These are phyloP conservation scores for Solanum lycopersicoides DNA, from an alignment of 257 asterid species.

Conservation along the genomic window DNA sequence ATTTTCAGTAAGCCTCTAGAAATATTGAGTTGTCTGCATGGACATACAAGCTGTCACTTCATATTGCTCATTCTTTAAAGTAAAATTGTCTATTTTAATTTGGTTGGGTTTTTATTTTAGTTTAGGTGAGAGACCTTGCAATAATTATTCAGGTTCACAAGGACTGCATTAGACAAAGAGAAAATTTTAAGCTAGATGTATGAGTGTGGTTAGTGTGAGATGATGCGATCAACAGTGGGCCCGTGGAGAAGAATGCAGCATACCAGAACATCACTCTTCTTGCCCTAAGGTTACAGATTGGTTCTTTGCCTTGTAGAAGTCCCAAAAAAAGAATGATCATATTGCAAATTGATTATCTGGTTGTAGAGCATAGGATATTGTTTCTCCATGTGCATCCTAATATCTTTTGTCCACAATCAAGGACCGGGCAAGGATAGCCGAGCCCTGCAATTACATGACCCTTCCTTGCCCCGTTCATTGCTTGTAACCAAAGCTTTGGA, in stretches of 20 bases:
- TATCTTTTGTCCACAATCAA: not conserved
- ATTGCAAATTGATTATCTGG: not conserved
- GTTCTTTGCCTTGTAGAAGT: not conserved
- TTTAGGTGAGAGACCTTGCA: not conserved
- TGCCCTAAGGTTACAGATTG: not conserved
- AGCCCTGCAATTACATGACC: not conserved
- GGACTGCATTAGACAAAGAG: not conserved
- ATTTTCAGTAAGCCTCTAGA: not conserved
- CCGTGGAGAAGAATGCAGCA: not conserved
- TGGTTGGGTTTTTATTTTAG: not conserved
- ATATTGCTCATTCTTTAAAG: not conserved
- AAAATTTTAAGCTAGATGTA: not conserved
- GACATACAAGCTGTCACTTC: not conserved
- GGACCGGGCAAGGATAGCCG: not conserved
- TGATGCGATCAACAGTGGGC: not conserved
- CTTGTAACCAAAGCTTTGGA: not conserved
- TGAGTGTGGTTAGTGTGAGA: not conserved
- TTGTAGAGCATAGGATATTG: not conserved
- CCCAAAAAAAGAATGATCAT: not conserved
- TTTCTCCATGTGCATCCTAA: not conserved
- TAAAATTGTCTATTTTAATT: not conserved
- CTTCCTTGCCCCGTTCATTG: not conserved
- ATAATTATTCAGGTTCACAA: not conserved
- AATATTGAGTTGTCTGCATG: not conserved
- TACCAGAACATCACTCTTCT: not conserved